Evolutionary conservation across 805 yeast genomes (phyloP), one percentile per base, ranked within the genome.

Genomic region (Zygotorulaspora florentina): DNA sequence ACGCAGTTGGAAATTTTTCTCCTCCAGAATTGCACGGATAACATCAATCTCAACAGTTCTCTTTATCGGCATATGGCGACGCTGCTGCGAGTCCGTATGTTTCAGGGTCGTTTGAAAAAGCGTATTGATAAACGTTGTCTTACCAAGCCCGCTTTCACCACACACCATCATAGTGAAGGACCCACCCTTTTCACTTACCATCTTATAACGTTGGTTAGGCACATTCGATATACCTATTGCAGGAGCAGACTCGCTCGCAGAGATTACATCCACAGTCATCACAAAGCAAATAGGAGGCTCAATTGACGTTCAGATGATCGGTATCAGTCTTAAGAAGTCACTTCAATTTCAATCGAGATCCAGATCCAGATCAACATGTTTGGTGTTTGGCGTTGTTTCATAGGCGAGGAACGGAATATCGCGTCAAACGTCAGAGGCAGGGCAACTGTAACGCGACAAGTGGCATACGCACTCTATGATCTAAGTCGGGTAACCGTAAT

Each of bases 61-160:
- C 59, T 74, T 79, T 23, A 68, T 76, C 71, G 69, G 85, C 65
- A 48, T 51, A 52, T 75, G 76, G 50, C 75, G 74, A 30, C 59
- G 56, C 27, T 54, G 53, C 18, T 57, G 62, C 40, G 77, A 73
- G 62, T 77, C 77, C 2, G 50, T 48, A 46, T 75, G 76, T 59
- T 85, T 84, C 58, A 86, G 69, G 23, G 79, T 67, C 1, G 89
- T 77, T 66, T 87, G 93, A 67, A 90, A 87, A 47, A 89, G 67
- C 2, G 96, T 87, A 68, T 87, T 87, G 64, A 89, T 73, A 55
- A 88, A 88, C 0, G 96, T 89, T n/a, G 95, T 83, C 66, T 89
- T 87, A 50, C 97, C 97, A 42, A 88, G 70, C 6, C 96, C 96
- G 40, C 90, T 80, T 65, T 89, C 96, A 57, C 97, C 97, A 39